These are phyloP conservation scores for Aspergillus awamori DNA, from an alignment of 2,329 filamentous ascomycete species.

Conservation along the genomic window DNA sequence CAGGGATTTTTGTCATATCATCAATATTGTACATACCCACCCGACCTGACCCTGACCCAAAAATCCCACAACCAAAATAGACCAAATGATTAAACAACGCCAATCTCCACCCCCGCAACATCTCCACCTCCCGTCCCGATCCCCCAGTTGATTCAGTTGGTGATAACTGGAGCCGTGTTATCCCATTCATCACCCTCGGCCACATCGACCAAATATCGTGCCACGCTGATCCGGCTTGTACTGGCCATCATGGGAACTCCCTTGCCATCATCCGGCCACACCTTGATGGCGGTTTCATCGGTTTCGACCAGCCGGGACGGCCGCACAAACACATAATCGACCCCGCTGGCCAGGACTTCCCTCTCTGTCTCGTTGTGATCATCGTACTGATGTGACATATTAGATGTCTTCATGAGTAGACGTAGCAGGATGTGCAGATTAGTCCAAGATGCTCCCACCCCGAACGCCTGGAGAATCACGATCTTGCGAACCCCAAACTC, in stretches of 20 bases:
- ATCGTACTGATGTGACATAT: constrained; percentile 50
- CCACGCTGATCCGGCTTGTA: constrained; percentile 46
- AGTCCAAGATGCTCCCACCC: constrained; percentile 50
- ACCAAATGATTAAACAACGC: no score
- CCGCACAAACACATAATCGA: constrained; percentile 50
- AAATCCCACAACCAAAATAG: no score
- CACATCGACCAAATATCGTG: constrained; percentile 51
- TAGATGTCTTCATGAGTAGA: constrained; percentile 49
- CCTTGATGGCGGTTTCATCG: constrained; percentile 39
- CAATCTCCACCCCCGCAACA: neutral
- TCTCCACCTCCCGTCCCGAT: neutral
- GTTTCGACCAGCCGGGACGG: constrained; percentile 50
- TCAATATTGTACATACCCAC: no score
- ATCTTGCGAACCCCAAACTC: constrained; percentile 45
- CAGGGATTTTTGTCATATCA: no score
- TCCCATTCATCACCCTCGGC: constrained; percentile 48
- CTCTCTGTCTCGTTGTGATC: constrained; percentile 54
- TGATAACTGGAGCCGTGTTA: constrained; percentile 51
- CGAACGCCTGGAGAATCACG: constrained; percentile 56
- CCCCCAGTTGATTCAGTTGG: constrained; percentile 36
- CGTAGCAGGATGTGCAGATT: constrained; percentile 49
- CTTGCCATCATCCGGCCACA: constrained; percentile 48
- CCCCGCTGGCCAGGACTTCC: constrained; percentile 41
- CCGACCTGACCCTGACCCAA: no score
- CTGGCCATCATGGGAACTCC: constrained; percentile 46